A percentile compares a stretch with the other conserved stretches of the same genome.
Evolutionary conservation across 768 basidiomycete species (phyloP).

Genomic region (Kwoniella pini): DNA sequence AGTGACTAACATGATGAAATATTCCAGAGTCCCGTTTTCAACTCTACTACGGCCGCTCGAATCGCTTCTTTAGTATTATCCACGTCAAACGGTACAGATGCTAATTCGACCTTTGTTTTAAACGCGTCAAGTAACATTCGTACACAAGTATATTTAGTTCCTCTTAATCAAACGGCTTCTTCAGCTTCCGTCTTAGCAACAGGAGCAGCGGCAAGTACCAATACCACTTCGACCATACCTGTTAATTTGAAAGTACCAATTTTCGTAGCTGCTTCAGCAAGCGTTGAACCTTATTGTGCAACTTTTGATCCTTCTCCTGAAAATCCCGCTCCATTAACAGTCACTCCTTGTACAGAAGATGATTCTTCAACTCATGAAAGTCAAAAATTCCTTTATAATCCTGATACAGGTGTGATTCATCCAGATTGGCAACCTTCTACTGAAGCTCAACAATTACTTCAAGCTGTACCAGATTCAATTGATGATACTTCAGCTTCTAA

Average conservation of each 20-base stretch:
- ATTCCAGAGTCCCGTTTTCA: constrained; percentile 55
- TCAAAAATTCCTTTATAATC: constrained; percentile 66
- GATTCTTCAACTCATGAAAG: constrained; percentile 55
- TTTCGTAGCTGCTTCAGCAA: constrained; percentile 55
- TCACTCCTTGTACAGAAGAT: constrained; percentile 57
- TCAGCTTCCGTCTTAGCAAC: constrained; percentile 19
- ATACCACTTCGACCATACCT: constrained; percentile 26
- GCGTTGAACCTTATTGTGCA: constrained; percentile 61
- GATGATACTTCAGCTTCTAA: constrained; percentile 19
- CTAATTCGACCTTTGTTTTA: constrained; percentile 56
- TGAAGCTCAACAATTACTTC: constrained; percentile 22
- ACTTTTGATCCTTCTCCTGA: constrained; percentile 65
- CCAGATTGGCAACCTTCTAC: constrained; percentile 60
- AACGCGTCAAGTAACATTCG: constrained; percentile 60
- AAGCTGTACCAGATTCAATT: constrained; percentile 32
- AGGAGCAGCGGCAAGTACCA: constrained; percentile 8
- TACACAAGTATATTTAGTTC: constrained; percentile 59
- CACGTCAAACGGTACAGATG: constrained; percentile 42
- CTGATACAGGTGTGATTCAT: constrained; percentile 58
- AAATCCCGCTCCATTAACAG: constrained; percentile 60
- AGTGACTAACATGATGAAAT: too few relatives aligned
- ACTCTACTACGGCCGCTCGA: constrained; percentile 52
- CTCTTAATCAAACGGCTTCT: constrained; percentile 25
- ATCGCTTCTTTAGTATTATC: constrained; percentile 58
- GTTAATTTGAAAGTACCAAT: constrained; percentile 60